Conservation (phyloP, 2,329 filamentous ascomycete genomes). For the Neocatenulostroma microsporum region DNA sequence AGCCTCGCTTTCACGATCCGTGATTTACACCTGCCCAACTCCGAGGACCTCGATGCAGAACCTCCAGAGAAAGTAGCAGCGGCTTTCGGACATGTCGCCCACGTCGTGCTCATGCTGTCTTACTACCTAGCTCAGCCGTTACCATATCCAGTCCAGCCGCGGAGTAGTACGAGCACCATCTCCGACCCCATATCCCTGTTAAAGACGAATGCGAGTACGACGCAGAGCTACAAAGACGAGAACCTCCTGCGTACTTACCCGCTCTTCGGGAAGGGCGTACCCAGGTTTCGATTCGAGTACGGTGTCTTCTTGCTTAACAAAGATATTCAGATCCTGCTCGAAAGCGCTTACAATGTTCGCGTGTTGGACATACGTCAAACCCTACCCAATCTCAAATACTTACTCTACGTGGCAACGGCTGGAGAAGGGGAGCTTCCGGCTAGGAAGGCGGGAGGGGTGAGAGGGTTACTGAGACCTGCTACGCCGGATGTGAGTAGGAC, state of each 20-base stretch:
- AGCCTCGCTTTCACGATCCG: slow-evolving; percentile 79
- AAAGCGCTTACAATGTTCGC: slow-evolving; percentile 58
- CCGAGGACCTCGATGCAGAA: slow-evolving; percentile 57
- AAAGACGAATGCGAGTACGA: slow-evolving; percentile 18
- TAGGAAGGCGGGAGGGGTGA: slow-evolving; percentile 47
- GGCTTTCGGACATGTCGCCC: slow-evolving; percentile 70
- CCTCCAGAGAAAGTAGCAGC: slow-evolving; percentile 69
- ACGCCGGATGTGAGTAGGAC: slow-evolving; percentile 12
- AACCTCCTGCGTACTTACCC: slow-evolving; percentile 54
- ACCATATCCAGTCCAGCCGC: slow-evolving; percentile 68
- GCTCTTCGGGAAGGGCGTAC: slow-evolving; percentile 61
- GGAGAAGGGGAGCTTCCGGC: slow-evolving; percentile 57
- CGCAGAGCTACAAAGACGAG: slow-evolving; percentile 16
- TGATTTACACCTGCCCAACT: slow-evolving; percentile 70
- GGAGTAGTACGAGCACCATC: slow-evolving; percentile 67
- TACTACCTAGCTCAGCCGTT: slow-evolving; percentile 73
- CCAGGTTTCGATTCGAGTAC: slow-evolving; percentile 87
- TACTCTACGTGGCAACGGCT: slow-evolving; percentile 81
- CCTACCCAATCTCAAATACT: slow-evolving; percentile 84
- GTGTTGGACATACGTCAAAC: slow-evolving; percentile 89
- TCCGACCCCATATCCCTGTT: slow-evolving; percentile 58
- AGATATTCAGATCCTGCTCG: slow-evolving; percentile 67
- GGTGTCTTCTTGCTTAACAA: slow-evolving; percentile 96
- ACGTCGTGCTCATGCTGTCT: slow-evolving; percentile 66
- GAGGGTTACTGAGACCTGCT: slow-evolving; percentile 37